Evolutionary conservation across 2,329 filamentous ascomycete genomes (phyloP), one percentile per base, ranked within the genome.

Genomic region (Dothidotthia symphoricarpi): DNA sequence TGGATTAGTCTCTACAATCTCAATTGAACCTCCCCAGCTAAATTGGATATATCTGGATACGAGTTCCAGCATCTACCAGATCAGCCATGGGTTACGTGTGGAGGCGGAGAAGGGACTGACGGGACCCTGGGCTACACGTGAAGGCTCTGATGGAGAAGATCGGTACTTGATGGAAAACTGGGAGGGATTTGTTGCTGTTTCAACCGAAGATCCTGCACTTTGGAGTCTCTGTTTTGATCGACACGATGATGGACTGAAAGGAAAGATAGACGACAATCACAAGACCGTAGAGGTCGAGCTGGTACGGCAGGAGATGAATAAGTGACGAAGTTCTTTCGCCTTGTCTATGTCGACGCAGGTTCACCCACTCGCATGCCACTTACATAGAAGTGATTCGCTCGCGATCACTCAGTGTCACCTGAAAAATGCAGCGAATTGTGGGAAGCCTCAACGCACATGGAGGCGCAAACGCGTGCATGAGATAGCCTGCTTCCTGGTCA

Each of bases 11-110:
- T 70, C 67, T 24, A 75, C 71, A 4, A 71, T 75, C 13, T 67
- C 64, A 22, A 59, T 66, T 6, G 65, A 72, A 38, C 81, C 81
- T 8, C 82, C 82, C 0, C 75, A 82, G 63, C 60, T 86, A 36
- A 83, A 84, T 48, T 86, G 82, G 82, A 74, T 85, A 10, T 85
- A 81, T 51, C 72, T 80, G 9, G 78, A 84, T 54, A 74, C 72
- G 27, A 64, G 75, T 4, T 82, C 79, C 1, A 65, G 75, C 25
- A 36, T 42, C 9, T 45, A 36, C 7, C 48, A 51, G 22, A 41
- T 54, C 24, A 41, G 49, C 16, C 67, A 77, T 30, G 76, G 81
- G 53, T 47, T 83, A 28, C 78, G 75, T 49, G 86, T 76, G 2
- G 75, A 80, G 26, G 77, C 83, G 37, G 79, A 83, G 44, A 64